Base-by-base conservation (phyloP, 1,284 basidiomycete genomes). In the Meripilus lineatus region DNA sequence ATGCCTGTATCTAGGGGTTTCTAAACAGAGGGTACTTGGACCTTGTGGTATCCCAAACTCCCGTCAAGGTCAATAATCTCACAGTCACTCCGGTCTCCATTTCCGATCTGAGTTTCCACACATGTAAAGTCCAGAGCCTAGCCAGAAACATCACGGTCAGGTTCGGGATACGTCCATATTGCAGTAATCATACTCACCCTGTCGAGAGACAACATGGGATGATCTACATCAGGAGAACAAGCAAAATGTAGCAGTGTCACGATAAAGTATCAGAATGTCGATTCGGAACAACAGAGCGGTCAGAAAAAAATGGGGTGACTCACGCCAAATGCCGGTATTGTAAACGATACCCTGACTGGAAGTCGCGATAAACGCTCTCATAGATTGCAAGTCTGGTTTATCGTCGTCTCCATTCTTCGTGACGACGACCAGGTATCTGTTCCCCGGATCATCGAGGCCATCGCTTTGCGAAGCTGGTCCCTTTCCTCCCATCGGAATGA, bases 321-420 rank as follows among this genome's bases (percentile, higher is more conserved):
- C 54, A 90, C 92, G 93, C 93, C 93, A 97, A 39, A 91, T 70
- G 8, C 80, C 89, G 3, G 74, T 76, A 50, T 82, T 70, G 61
- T 94, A 96, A 18, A 86, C 77, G 37, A 97, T 79, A 0, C 92
- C 92, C 61, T 97, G 93, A 1, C 78, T 75, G 4, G 79, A 72
- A 33, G 72, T 81, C 0, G 89, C 91, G 38, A 87, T 57, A 64
- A 96, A 97, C 4, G 90, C 92, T 45, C 83, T 75, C 50, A 92
- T 54, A 0, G 80, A 90, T 34, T 58, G 57, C 47, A 91, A 50
- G 58, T 94, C 83, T 1, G 93, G 93, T 54, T 72, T 70, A 58
- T 87, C 88, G 54, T 93, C 79, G 18, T 54, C 52, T 5, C 84
- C 85, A 50, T 85, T 90, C 55, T 83, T 64, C 14, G 89, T 88